Base-by-base conservation (phyloP, 148 eudicot genomes). In the Amaranthus hypochondriacus region DNA sequence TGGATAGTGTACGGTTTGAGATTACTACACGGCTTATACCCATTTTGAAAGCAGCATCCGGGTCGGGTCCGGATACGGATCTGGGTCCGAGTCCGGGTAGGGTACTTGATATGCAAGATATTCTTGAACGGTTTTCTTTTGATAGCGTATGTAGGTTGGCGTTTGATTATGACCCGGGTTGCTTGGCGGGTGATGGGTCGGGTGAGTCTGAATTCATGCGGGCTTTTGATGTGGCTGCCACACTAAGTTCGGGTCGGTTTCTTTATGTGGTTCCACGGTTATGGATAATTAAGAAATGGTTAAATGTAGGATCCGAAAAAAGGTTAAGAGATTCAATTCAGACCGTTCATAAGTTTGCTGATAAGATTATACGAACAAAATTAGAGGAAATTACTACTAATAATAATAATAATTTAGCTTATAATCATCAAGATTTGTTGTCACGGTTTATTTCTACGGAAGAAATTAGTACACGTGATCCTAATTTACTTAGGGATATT, bases 61-160 rank as follows among this genome's bases (percentile, higher is more conserved):
- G 46, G 14, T 68, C 74, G 7, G 75, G 73, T 9, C 63, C 42
- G 69, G 72, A 84, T 39, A 6, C 90, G 9, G 97, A 92, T 58
- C 7, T 28, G 39, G 39, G 39, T 28, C 39, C 39, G 39, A 0
- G 39, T 28, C 39, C 39, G 39, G 39, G 39, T 28, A 28, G 39
- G 39, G 39, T 28, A 28, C 39, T 28, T 28, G 39, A 28, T 28
- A 28, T 92, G 6, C 97, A 92, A 68, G 89, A 87, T 14, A 72
- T 87, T 7, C 75, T 91, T 15, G 91, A 91, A 65, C 71, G 88
- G 63, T 91, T 87, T 60, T 85, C 93, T 2, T 91, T 89, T 56
- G 93, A 91, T 62, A 90, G 79, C 39, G 83, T 90, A 0, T 89
- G 92, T 63, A 86, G 83, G 62, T 56, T 89, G n/a, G 95, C 97